Percentiles rank a stretch among this genome's conserved stretches.
Conservation (phyloP, 805 yeast species). For the Candida piceae region DNA sequence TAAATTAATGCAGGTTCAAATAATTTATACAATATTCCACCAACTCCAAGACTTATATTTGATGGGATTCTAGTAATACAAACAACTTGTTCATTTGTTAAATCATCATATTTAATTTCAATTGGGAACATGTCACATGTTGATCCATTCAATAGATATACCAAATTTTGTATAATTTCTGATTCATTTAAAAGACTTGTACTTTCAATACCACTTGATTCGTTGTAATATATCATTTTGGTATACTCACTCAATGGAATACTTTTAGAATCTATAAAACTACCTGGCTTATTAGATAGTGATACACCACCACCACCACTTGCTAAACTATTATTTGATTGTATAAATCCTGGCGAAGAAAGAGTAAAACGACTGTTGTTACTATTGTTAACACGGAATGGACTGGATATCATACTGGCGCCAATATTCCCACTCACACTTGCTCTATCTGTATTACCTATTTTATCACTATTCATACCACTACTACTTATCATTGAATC, state of each 20-base stretch:
- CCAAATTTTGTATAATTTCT: constrained; percentile 41
- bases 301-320: no score
- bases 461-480: background rate
- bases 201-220: no score
- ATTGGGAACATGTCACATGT: constrained; percentile 54
- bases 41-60: constrained; percentile 48
- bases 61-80: constrained; percentile 41
- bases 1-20: constrained; percentile 73
- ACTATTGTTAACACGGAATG: background rate
- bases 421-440: background rate
- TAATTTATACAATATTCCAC: constrained; percentile 49
- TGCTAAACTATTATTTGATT: no score
- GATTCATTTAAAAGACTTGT: constrained; percentile 35
- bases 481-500: constrained; percentile 10
- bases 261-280: no score
- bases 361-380: background rate
- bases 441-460: no score
- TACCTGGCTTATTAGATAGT: no score
- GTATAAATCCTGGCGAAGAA: constrained; percentile 10
- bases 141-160: constrained; percentile 56
- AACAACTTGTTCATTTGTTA: background rate
- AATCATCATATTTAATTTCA: constrained; percentile 23
- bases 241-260: constrained; percentile 27
- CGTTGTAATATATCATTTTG: constrained; percentile 30
- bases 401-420: background rate